A percentile compares a stretch with the other conserved stretches of the same genome.
Evolutionary conservation across 148 eudicot species (phyloP).

Genomic region (Chenopodium formosanum): DNA sequence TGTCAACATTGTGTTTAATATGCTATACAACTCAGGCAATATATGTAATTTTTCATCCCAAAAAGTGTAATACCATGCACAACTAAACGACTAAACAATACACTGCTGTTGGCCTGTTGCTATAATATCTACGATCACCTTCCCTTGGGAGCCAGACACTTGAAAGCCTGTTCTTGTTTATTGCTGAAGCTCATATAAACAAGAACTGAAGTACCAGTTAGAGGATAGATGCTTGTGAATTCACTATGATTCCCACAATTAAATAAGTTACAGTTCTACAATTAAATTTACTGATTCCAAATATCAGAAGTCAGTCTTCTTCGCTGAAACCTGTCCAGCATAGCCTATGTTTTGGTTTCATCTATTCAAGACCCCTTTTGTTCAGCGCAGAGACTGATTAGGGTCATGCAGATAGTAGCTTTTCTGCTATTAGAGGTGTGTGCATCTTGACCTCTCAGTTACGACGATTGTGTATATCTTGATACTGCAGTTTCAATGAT

Average conservation of each 20-base stretch:
- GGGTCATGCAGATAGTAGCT: no score
- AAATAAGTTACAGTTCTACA: background rate
- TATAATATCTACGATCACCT: background rate
- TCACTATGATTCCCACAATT: background rate
- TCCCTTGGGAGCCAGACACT: background rate
- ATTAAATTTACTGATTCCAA: background rate
- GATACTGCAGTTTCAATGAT: no score
- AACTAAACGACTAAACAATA: background rate
- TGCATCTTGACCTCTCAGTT: no score
- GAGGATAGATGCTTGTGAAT: background rate
- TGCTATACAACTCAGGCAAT: background rate
- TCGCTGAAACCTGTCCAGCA: background rate
- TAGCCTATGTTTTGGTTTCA: background rate
- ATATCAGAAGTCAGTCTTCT: background rate
- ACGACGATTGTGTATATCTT: no score
- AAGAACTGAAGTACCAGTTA: no score
- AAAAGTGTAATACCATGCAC: background rate
- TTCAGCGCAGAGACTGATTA: no score
- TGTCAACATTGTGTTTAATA: background rate
- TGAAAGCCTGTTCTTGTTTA: background rate
- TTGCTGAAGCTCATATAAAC: background rate
- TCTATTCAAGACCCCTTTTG: no score
- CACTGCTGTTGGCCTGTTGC: background rate
- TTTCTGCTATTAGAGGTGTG: no score
- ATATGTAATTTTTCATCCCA: background rate